Conservation (phyloP, 2,329 filamentous ascomycete species). For the Colletotrichum brevisporum region DNA sequence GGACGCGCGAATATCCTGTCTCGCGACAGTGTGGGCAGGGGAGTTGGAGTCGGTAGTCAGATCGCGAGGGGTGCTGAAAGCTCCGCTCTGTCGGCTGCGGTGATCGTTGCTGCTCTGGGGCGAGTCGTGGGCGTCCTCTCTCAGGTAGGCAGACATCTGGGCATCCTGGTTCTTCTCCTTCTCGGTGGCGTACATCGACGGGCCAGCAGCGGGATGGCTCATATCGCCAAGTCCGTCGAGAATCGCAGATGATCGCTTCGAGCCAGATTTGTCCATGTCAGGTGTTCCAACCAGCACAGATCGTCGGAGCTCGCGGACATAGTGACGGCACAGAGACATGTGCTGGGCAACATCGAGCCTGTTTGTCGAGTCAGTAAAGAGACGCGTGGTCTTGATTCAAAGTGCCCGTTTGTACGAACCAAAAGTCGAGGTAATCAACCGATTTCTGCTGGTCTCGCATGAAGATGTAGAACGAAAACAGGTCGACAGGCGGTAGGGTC, state of each 20-base stretch:
- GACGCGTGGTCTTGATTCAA: neutral
- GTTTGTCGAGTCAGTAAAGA: conserved; percentile 39
- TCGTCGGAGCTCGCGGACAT: conserved; percentile 93
- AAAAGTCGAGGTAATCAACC: conserved; percentile 98
- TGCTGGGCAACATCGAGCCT: conserved; percentile 99
- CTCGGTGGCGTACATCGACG: conserved; percentile 74
- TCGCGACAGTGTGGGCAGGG: conserved; percentile 85
- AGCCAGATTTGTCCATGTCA: conserved; percentile 84
- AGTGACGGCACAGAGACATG: conserved; percentile 97
- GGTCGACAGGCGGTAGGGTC: conserved; percentile 94
- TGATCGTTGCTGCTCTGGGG: conserved; percentile 63
- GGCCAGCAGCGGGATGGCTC: conserved; percentile 70
- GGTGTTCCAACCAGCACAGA: conserved; percentile 95
- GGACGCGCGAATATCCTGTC: conserved; percentile 90
- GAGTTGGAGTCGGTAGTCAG: conserved; percentile 84
- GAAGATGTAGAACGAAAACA: conserved; percentile 99
- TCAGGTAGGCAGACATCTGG: conserved; percentile 90
- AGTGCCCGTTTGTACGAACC: conserved; percentile 69
- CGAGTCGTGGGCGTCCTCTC: conserved; percentile 74
- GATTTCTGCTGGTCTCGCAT: conserved; percentile 99
- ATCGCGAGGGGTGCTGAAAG: conserved; percentile 73
- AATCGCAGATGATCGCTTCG: conserved; percentile 87
- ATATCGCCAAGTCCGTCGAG: conserved; percentile 81
- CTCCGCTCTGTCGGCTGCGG: conserved; percentile 63
- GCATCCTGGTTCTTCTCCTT: conserved; percentile 87